Evolutionary conservation across 2,329 filamentous ascomycete species (phyloP), one percentile per base, ranked within the genome.

Genomic region (Ophiostoma australiae): DNA sequence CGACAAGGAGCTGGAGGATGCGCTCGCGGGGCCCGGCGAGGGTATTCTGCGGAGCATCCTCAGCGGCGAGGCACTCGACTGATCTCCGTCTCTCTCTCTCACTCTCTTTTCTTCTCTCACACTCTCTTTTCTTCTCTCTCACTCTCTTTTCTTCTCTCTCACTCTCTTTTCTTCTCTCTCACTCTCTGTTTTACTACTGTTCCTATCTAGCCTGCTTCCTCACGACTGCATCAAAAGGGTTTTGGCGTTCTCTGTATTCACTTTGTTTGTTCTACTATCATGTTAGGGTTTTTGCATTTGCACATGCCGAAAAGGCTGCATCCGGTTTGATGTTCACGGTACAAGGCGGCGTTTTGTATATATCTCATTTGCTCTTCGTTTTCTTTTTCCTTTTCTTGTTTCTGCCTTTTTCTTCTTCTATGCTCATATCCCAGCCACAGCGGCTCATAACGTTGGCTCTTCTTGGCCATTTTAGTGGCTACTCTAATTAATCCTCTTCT

Each of bases 1-100:
- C n/a, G 89, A 92, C 77, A 90, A 87, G 76, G 93, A 97, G 80
- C 85, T 97, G 74, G 87, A 90, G 75, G 85, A 85, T 71, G 89
- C 91, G 70, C 86, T 93, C 58, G 87, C 89, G 31, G 86, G 86
- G 4, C 78, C 87, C 4, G 88, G 87, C 0, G 83, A 83, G 5
- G 86, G 86, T 58, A 90, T 90, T 74, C 77, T 90, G 76, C 84
- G 80, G 76, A 87, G 84, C 77, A 90, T 90, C 75, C 75, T 90
- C 76, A 86, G 83, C 75, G 88, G 86, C 58, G 86, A 88, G 75
- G 85, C 84, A 58, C 80, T 89, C 79, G 86, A 88, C 75, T 87
- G 23, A 79, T 33, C 41, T 31, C 5, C 39, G 39, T 48, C 31
- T 55, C 5, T 6, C 8, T 17, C 13, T 52, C 2, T 52, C 44